Evolutionary conservation across 1,139 yeast genomes (phyloP).

Genomic region (Torulaspora globosa): DNA sequence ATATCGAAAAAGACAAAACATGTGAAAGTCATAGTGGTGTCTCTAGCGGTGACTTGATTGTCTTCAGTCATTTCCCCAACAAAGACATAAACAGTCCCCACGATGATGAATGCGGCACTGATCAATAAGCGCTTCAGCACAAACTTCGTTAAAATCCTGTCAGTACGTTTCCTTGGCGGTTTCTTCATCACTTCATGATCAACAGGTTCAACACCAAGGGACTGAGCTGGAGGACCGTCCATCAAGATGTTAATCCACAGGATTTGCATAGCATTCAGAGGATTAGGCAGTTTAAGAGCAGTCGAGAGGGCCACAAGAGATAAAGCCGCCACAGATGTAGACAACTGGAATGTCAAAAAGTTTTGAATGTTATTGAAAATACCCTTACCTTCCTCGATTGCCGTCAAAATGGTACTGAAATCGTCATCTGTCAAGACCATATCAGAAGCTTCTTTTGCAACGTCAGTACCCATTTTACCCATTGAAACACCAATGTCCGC

Average conservation of each 20-base stretch:
- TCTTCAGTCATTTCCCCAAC: slow-evolving; percentile 76
- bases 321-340: slow-evolving; percentile 91
- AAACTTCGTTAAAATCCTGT: slow-evolving; percentile 64
- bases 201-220: slow-evolving; percentile 93
- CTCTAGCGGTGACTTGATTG: slow-evolving; percentile 72
- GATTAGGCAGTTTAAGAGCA: slow-evolving; percentile 80
- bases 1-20: slow-evolving; percentile 93
- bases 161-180: slow-evolving; percentile 87
- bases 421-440: slow-evolving; percentile 96
- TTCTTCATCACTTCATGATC: slow-evolving; percentile 89
- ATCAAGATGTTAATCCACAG: slow-evolving; percentile 92
- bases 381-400: slow-evolving; percentile 94
- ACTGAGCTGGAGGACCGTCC: slow-evolving; percentile 99
- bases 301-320: slow-evolving; percentile 84
- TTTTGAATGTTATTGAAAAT: slow-evolving; percentile 89
- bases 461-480: slow-evolving; percentile 96
- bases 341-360: slow-evolving; percentile 86
- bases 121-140: slow-evolving; percentile 69
- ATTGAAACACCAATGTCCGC: slow-evolving; percentile 96
- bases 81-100: slow-evolving; percentile 83
- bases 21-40: slow-evolving; percentile 95
- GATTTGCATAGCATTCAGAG: slow-evolving; percentile 95
- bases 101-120: slow-evolving; percentile 64
- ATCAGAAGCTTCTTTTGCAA: slow-evolving; percentile 96
- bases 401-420: slow-evolving; percentile 82